Evolutionary conservation across 2,329 filamentous ascomycete species (phyloP), one percentile per base, ranked within the genome.

Genomic region (Neofusicoccum laricinum): DNA sequence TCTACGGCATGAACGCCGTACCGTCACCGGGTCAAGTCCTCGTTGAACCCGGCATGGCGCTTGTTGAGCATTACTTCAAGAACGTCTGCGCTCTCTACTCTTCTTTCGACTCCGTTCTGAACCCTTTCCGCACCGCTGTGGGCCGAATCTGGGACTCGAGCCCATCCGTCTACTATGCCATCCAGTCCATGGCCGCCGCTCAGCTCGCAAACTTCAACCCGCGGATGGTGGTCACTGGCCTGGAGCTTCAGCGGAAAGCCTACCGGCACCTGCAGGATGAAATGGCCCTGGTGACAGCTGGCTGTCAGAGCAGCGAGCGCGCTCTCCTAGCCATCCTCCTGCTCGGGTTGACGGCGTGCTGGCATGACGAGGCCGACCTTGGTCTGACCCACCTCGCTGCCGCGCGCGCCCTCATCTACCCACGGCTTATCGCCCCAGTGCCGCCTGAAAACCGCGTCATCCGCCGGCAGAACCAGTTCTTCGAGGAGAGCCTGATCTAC

Each of bases 31-130:
- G 30, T 8, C 43, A 43, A 41, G 25, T 71, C 72, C 38, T 68
- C 73, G 38, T 76, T 71, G 82, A 85, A 51, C 76, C 82, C 17
- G 82, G 84, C 3, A 86, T 84, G 51, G 80, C 84, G 50, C 76
- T 88, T 15, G 82, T 88, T 10, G 85, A 87, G 53, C 86, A 88
- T 68, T 88, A 88, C 68, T 88, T 88, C 75, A 84, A 84, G 68
- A 84, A 87, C 65, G 85, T 88, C 2, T 86, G 85, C 55, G 81
- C 80, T 3, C 74, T 88, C 10, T 88, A 86, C 71, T 88, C 86
- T n/a, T 86, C 84, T 65, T 89, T 87, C 68, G 86, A 88, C 71
- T 87, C 85, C 19, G 78, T 81, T 12, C 79, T 87, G 68, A 89
- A 88, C 68, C 85, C 85, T 0, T 88, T 88, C 67, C 78, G 86